Evolutionary conservation across 305 asterid species (phyloP).

Genomic region (Nicotiana rustica): DNA sequence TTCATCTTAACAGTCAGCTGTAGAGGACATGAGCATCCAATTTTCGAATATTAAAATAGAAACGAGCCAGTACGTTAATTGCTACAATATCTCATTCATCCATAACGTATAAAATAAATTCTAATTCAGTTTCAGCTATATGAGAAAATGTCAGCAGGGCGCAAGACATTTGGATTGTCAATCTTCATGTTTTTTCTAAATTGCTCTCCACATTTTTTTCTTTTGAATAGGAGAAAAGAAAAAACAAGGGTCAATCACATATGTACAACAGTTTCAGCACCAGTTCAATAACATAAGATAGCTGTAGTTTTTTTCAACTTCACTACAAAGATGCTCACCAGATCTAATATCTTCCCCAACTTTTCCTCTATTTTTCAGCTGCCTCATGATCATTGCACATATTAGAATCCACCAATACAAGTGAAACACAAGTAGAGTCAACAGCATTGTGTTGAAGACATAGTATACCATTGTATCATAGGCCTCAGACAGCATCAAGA

Average conservation of each 20-base stretch:
- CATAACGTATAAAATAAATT: background rate
- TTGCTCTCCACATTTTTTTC: no score
- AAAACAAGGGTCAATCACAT: background rate
- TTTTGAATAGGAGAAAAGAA: background rate
- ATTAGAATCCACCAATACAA: conserved; percentile 97
- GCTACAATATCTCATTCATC: background rate
- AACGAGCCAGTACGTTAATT: background rate
- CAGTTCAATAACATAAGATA: background rate
- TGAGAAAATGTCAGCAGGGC: background rate
- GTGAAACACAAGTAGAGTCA: conserved; percentile 85
- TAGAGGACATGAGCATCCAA: background rate
- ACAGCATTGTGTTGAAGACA: conserved; percentile 80
- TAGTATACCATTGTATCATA: conserved; percentile 59
- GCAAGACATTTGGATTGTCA: no score
- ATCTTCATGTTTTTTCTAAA: background rate
- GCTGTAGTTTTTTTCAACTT: background rate
- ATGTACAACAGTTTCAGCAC: conserved; percentile 6
- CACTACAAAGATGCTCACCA: conserved; percentile 54
- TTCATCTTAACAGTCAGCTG: background rate
- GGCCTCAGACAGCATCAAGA: conserved; percentile 57
- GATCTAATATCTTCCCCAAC: conserved; percentile 98
- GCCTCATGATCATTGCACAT: conserved; percentile 79
- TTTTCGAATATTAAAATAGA: no score
- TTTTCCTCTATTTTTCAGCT: conserved; percentile 82
- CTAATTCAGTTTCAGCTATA: background rate